These are phyloP conservation scores for Zygosaccharomyces kombuchaensis DNA, from an alignment of 805 yeast species.

Conservation along the genomic window DNA sequence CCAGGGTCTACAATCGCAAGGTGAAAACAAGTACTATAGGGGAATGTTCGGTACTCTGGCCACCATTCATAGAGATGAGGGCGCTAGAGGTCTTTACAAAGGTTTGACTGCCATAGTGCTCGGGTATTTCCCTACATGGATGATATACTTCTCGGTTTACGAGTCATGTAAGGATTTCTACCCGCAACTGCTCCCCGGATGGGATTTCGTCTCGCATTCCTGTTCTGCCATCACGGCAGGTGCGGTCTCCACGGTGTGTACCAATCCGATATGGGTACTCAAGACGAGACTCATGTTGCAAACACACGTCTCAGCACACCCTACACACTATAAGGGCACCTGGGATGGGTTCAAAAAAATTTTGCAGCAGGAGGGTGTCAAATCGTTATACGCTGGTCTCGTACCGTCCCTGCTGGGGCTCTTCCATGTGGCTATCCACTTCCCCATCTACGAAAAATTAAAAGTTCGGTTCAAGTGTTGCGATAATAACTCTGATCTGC, in stretches of 20 bases:
- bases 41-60: constrained; percentile 62
- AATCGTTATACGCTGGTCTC: constrained; percentile 82
- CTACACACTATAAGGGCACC: constrained; percentile 57
- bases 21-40: constrained; percentile 40
- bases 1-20: constrained; percentile 52
- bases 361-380: constrained; percentile 72
- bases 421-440: constrained; percentile 91
- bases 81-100: constrained; percentile 75
- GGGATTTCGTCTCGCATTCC: constrained; percentile 39
- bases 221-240: constrained; percentile 83
- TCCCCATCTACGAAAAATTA: constrained; percentile 85
- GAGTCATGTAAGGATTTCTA: constrained; percentile 65
- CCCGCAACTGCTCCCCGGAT: constrained; percentile 39
- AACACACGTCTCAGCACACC: constrained; percentile 35
- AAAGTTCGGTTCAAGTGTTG: constrained; percentile 48
- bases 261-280: constrained; percentile 97
- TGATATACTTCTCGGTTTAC: constrained; percentile 87
- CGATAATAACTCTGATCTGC: constrained; percentile 9
- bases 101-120: constrained; percentile 89
- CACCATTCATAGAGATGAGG: constrained; percentile 72
- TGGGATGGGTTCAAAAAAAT: constrained; percentile 78
- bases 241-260: constrained; percentile 71
- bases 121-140: constrained; percentile 98
- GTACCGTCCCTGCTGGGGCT: constrained; percentile 88
- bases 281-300: constrained; percentile 93